Conservation (phyloP, 2,329 filamentous ascomycete genomes). For the Ophiostoma populinum region DNA sequence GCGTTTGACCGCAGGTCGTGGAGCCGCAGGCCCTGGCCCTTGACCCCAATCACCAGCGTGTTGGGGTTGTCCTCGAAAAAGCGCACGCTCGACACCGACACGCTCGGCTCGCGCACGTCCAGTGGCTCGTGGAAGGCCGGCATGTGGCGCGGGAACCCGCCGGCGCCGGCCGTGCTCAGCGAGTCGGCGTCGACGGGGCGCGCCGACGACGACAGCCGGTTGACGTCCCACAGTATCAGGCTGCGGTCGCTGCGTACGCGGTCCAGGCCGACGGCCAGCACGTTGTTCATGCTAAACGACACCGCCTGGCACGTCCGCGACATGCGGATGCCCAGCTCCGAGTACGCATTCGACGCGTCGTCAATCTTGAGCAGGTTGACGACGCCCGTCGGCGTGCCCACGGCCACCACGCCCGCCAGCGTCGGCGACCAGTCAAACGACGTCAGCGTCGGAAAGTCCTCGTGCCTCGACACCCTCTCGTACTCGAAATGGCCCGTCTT, state of each 20-base stretch:
- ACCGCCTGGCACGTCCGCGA: conserved; percentile 67
- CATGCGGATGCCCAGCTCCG: conserved; percentile 55
- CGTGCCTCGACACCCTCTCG: conserved; percentile 37
- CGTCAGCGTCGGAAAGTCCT: conserved; percentile 45
- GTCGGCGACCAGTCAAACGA: conserved; percentile 51
- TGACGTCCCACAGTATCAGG: conserved; percentile 69
- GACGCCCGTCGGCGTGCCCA: conserved; percentile 59
- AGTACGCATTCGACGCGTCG: conserved; percentile 46
- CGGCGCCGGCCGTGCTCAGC: conserved; percentile 15
- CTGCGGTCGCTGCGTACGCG: conserved; percentile 68
- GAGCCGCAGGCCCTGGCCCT: conserved; percentile 55
- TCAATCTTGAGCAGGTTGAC: conserved; percentile 60
- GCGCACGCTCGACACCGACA: conserved; percentile 66
- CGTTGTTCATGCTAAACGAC: conserved; percentile 54
- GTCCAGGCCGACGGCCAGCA: conserved; percentile 64
- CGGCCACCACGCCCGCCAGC: conserved; percentile 48
- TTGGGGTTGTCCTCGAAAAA: conserved; percentile 67
- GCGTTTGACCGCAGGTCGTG: conserved; percentile 48
- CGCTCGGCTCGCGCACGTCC: conserved; percentile 43
- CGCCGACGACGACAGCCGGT: conserved; percentile 31
- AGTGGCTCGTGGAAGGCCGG: conserved; percentile 37
- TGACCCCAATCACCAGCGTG: conserved; percentile 58
- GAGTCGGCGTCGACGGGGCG: conserved; percentile 9
- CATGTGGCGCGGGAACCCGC: conserved; percentile 31
- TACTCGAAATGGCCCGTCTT: conserved; percentile 40